Conservation (phyloP, 345 rosid genomes). For the Firmiana major region DNA sequence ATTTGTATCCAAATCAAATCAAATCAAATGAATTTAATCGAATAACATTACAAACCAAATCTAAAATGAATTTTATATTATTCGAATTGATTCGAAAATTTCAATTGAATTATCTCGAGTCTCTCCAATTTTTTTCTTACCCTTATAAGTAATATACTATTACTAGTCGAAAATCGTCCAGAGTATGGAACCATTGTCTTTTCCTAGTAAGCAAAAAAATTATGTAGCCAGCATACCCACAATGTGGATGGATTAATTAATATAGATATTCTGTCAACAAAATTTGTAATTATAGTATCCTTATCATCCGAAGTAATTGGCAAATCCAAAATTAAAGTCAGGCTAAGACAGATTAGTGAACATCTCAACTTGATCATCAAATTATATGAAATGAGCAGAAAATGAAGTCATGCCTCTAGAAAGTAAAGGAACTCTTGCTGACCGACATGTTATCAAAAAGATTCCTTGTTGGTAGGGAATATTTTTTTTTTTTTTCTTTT, state of each 20-base stretch:
- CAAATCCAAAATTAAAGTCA: not conserved
- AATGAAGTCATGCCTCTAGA: not conserved
- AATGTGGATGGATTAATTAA: not conserved
- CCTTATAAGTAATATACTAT: not conserved
- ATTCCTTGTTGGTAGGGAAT: not conserved
- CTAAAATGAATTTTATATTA: no score
- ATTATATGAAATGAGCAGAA: no score
- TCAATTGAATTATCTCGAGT: no score
- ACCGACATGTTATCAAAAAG: not conserved
- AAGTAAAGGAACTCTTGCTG: not conserved
- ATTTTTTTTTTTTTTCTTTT: not conserved
- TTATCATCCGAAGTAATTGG: no score
- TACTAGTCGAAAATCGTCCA: not conserved
- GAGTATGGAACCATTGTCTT: not conserved
- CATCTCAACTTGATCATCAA: not conserved
- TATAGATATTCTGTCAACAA: not conserved
- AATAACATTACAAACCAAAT: no score
- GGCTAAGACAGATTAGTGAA: not conserved
- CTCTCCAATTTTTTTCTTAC: no score
- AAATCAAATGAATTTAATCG: no score
- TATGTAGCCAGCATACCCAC: no score
- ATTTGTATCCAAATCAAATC: no score
- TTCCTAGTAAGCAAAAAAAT: not conserved
- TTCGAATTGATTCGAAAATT: no score
- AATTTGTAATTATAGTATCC: not conserved